Evolutionary conservation across 2,329 filamentous ascomycete genomes (phyloP).

Genomic region (Arachnomyces sp.): DNA sequence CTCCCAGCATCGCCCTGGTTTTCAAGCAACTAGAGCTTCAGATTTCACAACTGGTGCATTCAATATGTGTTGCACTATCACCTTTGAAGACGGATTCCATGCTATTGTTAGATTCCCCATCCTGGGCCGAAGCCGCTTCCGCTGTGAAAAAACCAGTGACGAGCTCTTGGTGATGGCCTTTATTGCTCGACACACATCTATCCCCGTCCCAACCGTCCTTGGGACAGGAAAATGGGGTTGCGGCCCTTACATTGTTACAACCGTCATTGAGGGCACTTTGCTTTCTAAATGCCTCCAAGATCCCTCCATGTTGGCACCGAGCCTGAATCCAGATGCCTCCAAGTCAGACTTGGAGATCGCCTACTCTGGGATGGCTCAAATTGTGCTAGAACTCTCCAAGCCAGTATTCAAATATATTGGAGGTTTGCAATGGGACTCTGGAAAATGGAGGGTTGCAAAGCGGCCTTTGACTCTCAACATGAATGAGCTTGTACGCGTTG

Average conservation of each 20-base stretch:
- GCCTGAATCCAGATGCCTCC: slow-evolving; percentile 10
- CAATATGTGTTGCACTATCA: slow-evolving; percentile 17
- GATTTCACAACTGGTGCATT: slow-evolving; percentile 11
- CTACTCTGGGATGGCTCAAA: slow-evolving; percentile 9
- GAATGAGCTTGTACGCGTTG: slow-evolving; percentile 10
- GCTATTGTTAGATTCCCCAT: slow-evolving; percentile 16
- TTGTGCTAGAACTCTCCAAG: slow-evolving; percentile 12
- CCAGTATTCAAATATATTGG: slow-evolving; percentile 11
- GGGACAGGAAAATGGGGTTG: slow-evolving; percentile 1
- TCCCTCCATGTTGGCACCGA: slow-evolving; percentile 5
- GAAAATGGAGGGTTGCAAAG: slow-evolving; percentile 3
- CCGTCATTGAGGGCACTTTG: slow-evolving; percentile 10
- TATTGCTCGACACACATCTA: slow-evolving; percentile 4
- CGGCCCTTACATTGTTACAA: slow-evolving; percentile 6
- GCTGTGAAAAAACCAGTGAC: slow-evolving; percentile 5
- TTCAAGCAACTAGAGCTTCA: slow-evolving; percentile 3
- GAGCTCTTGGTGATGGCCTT: slow-evolving; percentile 4
- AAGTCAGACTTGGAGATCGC: slow-evolving; percentile 8
- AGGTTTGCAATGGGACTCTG: slow-evolving; percentile 2
- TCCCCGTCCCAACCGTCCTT: slow-evolving; percentile 6
- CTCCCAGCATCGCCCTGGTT: slow-evolving; percentile 4
- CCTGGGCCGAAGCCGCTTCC: slow-evolving; percentile 4
- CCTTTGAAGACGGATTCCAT: slow-evolving; percentile 14
- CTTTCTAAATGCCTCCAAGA: slow-evolving; percentile 11
- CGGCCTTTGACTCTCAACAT: slow-evolving; percentile 12